Percentiles rank a stretch among this genome's conserved stretches.
phyloP scores from a whole-genome alignment of 164 flowering plant species.

The Houttuynia cordata region DNA sequence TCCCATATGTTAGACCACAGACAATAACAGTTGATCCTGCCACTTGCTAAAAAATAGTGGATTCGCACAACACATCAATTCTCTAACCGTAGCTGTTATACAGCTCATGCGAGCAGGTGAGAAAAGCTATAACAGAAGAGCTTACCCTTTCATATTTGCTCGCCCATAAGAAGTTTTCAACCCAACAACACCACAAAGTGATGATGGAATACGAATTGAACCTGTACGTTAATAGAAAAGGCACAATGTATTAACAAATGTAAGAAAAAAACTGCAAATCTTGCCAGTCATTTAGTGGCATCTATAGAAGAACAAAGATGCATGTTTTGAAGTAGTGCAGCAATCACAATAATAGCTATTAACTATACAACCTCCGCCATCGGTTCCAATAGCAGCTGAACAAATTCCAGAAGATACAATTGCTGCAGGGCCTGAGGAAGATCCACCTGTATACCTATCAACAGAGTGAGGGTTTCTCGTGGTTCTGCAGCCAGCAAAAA shows the following conservation, averaged over 20 bases:
- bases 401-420: conserved; percentile 88
- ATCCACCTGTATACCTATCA: conserved; percentile 93
- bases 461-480: conserved; percentile 80
- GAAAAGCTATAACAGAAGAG: not conserved
- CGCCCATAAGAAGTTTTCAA: conserved; percentile 80
- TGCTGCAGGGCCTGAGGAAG: conserved; percentile 96
- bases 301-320: not conserved
- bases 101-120: not conserved
- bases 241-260: not conserved
- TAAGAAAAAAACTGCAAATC: no score
- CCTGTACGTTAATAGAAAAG: conserved; percentile 36
- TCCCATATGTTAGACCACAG: no score
- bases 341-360: not conserved
- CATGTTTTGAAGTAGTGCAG: not conserved
- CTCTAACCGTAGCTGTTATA: not conserved
- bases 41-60: no score
- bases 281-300: no score
- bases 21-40: no score
- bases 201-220: conserved; percentile 88
- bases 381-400: conserved; percentile 93
- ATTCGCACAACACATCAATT: no score
- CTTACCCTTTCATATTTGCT: conserved; percentile 30
- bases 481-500: conserved; percentile 34
- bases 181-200: conserved; percentile 94
- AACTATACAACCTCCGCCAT: conserved; percentile 77